phyloP scores from a whole-genome alignment of 148 eudicot species.

The Rhododendron ferrugineum region DNA sequence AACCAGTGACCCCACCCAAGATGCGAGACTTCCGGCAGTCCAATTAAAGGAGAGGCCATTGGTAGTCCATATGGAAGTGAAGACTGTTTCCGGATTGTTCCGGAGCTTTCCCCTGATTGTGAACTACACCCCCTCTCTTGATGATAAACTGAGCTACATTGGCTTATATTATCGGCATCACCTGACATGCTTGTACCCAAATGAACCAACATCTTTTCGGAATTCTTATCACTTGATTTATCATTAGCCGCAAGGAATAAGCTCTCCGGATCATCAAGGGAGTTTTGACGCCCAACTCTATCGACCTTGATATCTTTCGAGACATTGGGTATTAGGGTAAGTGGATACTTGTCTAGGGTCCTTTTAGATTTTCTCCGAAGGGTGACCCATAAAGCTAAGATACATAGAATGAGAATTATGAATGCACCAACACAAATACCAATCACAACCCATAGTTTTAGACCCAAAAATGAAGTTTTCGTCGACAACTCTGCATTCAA shows the following conservation, averaged over 20 bases:
- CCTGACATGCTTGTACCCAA: slow-evolving; percentile 72
- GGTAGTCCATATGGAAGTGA: slow-evolving; percentile 41
- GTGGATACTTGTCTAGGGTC: slow-evolving; percentile 29
- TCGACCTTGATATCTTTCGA: slow-evolving; percentile 80
- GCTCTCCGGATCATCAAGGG: slow-evolving; percentile 44
- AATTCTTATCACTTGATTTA: slow-evolving; percentile 54
- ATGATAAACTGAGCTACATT: slow-evolving; percentile 67
- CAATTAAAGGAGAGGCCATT: slow-evolving; percentile 73
- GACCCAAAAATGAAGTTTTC: slow-evolving; percentile 34
- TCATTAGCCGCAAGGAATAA: slow-evolving; percentile 35
- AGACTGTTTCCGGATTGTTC: slow-evolving; percentile 49
- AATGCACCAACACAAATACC: slow-evolving; percentile 61
- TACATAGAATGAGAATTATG: slow-evolving; percentile 52
- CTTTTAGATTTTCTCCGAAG: slow-evolving; percentile 52
- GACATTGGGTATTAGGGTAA: slow-evolving; percentile 65
- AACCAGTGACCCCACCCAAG: slow-evolving; percentile 98
- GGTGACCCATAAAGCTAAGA: slow-evolving; percentile 52
- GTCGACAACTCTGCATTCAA: slow-evolving; percentile 29
- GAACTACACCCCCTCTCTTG: slow-evolving; percentile 70
- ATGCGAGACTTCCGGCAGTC: slow-evolving; percentile 84
- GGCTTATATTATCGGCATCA: slow-evolving; percentile 74
- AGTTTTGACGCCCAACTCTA: slow-evolving; percentile 43
- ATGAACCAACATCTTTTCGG: slow-evolving; percentile 68
- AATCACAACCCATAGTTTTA: slow-evolving; percentile 67
- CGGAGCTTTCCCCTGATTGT: slow-evolving; percentile 74